Percentiles rank a stretch among this genome's conserved stretches.
These are phyloP conservation scores for Phaeoacremonium minimum DNA, from an alignment of 2,329 filamentous ascomycete species.

Conservation along the genomic window DNA sequence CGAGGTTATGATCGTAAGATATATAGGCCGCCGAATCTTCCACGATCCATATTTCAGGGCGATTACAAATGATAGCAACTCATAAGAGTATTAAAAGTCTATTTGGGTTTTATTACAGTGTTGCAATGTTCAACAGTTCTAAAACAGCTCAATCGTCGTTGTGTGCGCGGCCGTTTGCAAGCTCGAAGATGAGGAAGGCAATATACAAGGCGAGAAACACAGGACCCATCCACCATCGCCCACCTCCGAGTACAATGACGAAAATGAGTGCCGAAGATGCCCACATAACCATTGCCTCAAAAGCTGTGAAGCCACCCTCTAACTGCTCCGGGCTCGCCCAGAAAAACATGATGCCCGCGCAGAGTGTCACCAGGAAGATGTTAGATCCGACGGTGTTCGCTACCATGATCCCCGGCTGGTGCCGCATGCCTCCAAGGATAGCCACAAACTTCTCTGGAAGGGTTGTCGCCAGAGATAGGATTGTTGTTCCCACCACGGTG, in stretches of 20 bases:
- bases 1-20: too few relatives aligned
- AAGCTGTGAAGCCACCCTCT: slow-evolving; percentile 16
- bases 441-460: slow-evolving; percentile 48
- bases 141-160: slow-evolving; percentile 6
- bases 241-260: slow-evolving; percentile 22
- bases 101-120: too few relatives aligned
- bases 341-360: slow-evolving; percentile 31
- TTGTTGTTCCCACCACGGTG: slow-evolving; percentile 38
- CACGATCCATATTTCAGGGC: too few relatives aligned
- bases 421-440: slow-evolving; percentile 37
- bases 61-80: too few relatives aligned
- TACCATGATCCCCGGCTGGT: slow-evolving; percentile 41
- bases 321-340: slow-evolving; percentile 18
- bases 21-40: too few relatives aligned
- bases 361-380: slow-evolving; percentile 46
- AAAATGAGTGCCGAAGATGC: slow-evolving; percentile 19
- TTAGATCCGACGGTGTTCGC: slow-evolving; percentile 48
- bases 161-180: slow-evolving; percentile 10
- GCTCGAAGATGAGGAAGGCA: slow-evolving; percentile 18
- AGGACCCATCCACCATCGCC: slow-evolving; percentile 24
- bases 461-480: slow-evolving; percentile 45
- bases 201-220: slow-evolving; percentile 22
- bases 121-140: too few relatives aligned
- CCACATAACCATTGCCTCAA: slow-evolving; percentile 25
- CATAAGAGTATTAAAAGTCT: too few relatives aligned